phyloP scores from a whole-genome alignment of 345 rosid species.

The Syzygium aqueum region DNA sequence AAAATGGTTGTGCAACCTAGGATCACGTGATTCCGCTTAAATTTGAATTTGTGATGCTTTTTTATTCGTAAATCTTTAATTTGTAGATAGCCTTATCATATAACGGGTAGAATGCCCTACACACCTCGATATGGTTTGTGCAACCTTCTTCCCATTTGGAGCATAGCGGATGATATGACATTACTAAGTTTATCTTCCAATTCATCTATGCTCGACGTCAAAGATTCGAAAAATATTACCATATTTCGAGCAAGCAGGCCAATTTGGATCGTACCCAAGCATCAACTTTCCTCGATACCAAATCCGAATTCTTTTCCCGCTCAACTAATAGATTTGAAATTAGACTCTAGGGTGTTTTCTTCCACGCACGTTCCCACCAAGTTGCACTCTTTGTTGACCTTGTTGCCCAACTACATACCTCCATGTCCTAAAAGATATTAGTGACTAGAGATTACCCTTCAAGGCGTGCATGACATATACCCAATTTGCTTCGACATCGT shows the following conservation, averaged over 20 bases:
- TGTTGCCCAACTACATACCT: no score
- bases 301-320: neutral
- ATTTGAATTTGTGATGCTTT: neutral
- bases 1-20: neutral
- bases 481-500: neutral
- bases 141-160: neutral
- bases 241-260: rapidly evolving
- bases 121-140: neutral
- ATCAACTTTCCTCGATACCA: neutral
- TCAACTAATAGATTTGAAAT: neutral
- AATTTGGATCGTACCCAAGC: neutral
- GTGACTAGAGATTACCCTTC: neutral
- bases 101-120: rapidly evolving
- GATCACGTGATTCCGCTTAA: neutral
- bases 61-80: neutral
- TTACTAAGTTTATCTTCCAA: neutral
- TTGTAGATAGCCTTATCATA: neutral
- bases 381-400: neutral
- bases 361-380: neutral
- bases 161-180: neutral
- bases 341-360: neutral
- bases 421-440: no score
- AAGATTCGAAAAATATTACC: neutral
- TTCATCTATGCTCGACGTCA: neutral
- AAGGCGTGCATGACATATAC: no score